Percentiles rank a stretch among this genome's conserved stretches.
These are phyloP conservation scores for Xylaria cubensis DNA, from an alignment of 495 filamentous ascomycete genomes.

Conservation along the genomic window DNA sequence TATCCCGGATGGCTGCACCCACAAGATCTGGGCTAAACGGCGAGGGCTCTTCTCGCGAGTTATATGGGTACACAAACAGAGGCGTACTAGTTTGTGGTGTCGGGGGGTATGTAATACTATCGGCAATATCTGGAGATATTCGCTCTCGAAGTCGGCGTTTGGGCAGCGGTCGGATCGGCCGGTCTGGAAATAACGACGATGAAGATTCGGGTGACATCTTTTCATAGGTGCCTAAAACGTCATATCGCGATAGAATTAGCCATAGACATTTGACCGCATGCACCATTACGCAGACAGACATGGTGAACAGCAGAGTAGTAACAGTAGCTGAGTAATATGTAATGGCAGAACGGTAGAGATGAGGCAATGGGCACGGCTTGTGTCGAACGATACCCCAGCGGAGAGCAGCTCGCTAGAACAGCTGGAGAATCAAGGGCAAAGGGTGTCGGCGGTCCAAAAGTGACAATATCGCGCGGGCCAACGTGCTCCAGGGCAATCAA, in stretches of 20 bases:
- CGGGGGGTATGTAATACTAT: slow-evolving; percentile 81
- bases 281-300: slow-evolving; percentile 30
- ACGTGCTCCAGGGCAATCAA: neutral
- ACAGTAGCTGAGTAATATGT: neutral
- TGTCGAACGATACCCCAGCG: neutral
- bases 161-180: slow-evolving; percentile 92
- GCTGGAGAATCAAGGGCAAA: neutral
- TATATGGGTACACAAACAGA: slow-evolving; percentile 77
- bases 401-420: neutral
- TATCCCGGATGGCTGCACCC: slow-evolving; percentile 39
- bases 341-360: neutral
- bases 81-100: slow-evolving; percentile 69
- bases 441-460: neutral
- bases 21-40: slow-evolving; percentile 32
- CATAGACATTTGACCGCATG: slow-evolving; percentile 35
- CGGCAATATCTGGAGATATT: slow-evolving; percentile 81
- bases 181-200: slow-evolving; percentile 80
- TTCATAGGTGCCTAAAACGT: slow-evolving; percentile 24
- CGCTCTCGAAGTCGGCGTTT: slow-evolving; percentile 85
- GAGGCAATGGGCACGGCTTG: slow-evolving; percentile 3
- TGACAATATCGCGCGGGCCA: neutral
- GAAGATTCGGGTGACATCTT: slow-evolving; percentile 73
- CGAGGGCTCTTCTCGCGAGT: slow-evolving; percentile 46
- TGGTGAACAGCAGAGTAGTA: neutral
- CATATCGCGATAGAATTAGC: slow-evolving; percentile 43